These are phyloP conservation scores for Fusarium marasasianum DNA, from an alignment of 2,329 filamentous ascomycete genomes.

Conservation along the genomic window DNA sequence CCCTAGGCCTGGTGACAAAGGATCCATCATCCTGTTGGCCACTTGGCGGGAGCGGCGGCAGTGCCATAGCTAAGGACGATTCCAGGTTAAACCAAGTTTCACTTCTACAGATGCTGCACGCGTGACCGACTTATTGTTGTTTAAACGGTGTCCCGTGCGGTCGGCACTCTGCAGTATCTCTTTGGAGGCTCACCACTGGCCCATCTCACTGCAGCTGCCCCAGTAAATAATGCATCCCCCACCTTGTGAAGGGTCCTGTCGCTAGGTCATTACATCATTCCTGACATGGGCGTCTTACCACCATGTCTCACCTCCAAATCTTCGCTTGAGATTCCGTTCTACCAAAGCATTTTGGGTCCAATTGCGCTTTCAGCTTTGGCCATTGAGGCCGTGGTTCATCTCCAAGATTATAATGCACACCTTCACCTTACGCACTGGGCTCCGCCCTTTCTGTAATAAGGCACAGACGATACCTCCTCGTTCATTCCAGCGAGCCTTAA, in stretches of 20 bases:
- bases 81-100: constrained; percentile 21
- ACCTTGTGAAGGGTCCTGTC: constrained; percentile 15
- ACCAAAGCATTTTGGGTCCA: constrained; percentile 6
- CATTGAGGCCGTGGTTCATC: neutral
- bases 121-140: constrained; percentile 17
- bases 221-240: constrained; percentile 9
- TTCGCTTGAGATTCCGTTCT: constrained; percentile 3
- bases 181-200: constrained; percentile 6
- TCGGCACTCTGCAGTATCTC: neutral
- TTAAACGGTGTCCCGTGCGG: constrained; percentile 19
- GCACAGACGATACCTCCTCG: neutral
- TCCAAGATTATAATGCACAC: constrained; percentile 1
- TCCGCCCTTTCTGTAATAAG: constrained; percentile 17
- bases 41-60: constrained; percentile 19
- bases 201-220: constrained; percentile 2
- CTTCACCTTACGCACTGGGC: neutral
- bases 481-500: constrained; percentile 19
- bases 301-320: constrained; percentile 17
- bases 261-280: constrained; percentile 24
- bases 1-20: constrained; percentile 17
- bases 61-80: neutral
- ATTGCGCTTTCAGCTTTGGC: neutral
- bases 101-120: constrained; percentile 17
- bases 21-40: neutral
- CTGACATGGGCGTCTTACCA: neutral